phyloP scores from a whole-genome alignment of 352 stramenopile species.

The Globisporangium heterothallicum region DNA sequence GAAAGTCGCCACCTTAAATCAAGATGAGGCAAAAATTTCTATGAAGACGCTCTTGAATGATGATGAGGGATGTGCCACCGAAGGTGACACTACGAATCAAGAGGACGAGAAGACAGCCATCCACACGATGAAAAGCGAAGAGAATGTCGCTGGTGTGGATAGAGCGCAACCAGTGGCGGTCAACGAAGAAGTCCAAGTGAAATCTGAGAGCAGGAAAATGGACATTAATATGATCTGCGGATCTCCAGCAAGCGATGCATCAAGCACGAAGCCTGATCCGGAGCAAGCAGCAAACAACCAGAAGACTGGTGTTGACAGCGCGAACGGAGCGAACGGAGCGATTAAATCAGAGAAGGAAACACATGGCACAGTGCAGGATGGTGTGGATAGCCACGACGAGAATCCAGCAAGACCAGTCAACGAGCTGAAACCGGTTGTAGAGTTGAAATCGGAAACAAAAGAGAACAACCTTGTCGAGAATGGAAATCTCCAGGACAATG shows the following conservation, averaged over 20 bases:
- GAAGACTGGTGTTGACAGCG: background rate
- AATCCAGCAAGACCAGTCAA: background rate
- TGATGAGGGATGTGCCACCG: background rate
- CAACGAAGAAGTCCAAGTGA: slow-evolving; percentile 11
- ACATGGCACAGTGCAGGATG: background rate
- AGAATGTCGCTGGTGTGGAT: background rate
- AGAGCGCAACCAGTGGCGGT: background rate
- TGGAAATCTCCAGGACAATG: background rate
- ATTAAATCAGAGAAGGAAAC: background rate
- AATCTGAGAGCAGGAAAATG: slow-evolving; percentile 26
- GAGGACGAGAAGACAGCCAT: background rate
- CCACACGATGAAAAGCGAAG: background rate
- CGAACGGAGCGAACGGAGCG: background rate
- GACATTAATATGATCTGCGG: slow-evolving; percentile 40
- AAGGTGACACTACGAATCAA: background rate
- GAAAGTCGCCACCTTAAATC: slow-evolving; percentile 4
- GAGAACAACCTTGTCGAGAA: slow-evolving; percentile 10
- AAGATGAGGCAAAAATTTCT: background rate
- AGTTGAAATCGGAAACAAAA: background rate
- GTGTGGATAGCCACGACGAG: background rate
- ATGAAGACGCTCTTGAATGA: background rate
- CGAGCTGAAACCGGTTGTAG: no score
- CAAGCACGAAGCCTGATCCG: slow-evolving; percentile 7
- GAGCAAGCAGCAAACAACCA: background rate
- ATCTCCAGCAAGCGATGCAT: slow-evolving; percentile 18